These are phyloP conservation scores for Clarireedia paspali DNA, from an alignment of 2,329 filamentous ascomycete species.

Conservation along the genomic window DNA sequence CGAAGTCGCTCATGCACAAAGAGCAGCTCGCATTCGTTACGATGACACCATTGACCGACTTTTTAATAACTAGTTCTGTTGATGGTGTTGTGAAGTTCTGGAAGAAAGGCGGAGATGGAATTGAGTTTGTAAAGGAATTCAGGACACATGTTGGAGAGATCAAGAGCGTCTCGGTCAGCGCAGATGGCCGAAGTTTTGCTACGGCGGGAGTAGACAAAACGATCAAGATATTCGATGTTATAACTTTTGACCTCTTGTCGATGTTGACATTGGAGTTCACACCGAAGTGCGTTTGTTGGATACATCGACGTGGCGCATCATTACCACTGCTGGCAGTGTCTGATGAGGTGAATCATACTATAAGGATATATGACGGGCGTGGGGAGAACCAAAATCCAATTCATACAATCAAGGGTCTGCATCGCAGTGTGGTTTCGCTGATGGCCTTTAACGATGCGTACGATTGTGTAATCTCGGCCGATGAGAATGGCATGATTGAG, in stretches of 20 bases:
- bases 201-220: conserved; percentile 74
- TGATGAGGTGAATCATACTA: conserved; percentile 61
- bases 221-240: conserved; percentile 73
- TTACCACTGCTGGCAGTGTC: conserved; percentile 80
- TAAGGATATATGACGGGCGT: conserved; percentile 82
- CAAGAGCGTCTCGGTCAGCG: conserved; percentile 73
- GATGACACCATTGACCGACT: conserved; percentile 86
- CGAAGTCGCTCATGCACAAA: conserved; percentile 96
- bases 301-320: conserved; percentile 82
- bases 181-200: conserved; percentile 88
- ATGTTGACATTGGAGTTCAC: conserved; percentile 72
- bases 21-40: conserved; percentile 85
- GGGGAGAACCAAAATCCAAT: conserved; percentile 71
- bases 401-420: conserved; percentile 71
- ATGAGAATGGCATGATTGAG: conserved; percentile 88
- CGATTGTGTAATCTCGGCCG: conserved; percentile 85
- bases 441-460: conserved; percentile 86
- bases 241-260: conserved; percentile 80
- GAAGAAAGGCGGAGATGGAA: conserved; percentile 86
- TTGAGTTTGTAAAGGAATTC: conserved; percentile 99
- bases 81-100: conserved; percentile 99
- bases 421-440: conserved; percentile 70
- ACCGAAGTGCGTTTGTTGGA: conserved; percentile 82
- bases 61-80: conserved; percentile 85
- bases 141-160: conserved; percentile 83